Evolutionary conservation across 192 early-diverging fungal genomes (phyloP), one percentile per base, ranked within the genome.

Genomic region (Mortierella claussenii): DNA sequence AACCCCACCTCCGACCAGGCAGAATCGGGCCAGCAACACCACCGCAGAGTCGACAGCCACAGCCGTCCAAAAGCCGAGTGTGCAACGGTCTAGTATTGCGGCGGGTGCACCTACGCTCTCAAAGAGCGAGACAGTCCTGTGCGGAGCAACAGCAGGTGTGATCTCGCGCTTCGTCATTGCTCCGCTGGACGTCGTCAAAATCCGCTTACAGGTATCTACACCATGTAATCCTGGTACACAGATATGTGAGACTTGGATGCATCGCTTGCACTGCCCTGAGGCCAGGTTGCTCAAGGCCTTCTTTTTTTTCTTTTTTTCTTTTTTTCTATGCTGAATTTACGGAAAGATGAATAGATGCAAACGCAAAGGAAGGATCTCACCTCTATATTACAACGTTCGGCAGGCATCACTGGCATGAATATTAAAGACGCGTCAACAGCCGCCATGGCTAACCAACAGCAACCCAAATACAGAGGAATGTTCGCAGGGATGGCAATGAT

Each of bases 131-230:
- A 76, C 73, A 1, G 73, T 76, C 15, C 37, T 76, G 11, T 76
- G 73, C 47, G 73, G 73, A 27, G 57, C 73, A 4, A 56, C 73
- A 3, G 64, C 73, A 7, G 73, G 73, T 17, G 83, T 89, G 8
- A 66, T 87, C 32, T 86, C 86, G 21, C 88, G 97, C 12, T 89
- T 94, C 30, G 83, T 95, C 5, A 91, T 97, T 46, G 89, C 97
- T 13, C 97, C 97, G 7, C 83, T 98, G 4, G 97, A 98, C 52
- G 96, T 98, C 2, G 87, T 97, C 69, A 98, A 98, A 79, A 96
- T 96, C 53, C 85, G 93, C 26, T 83, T 93, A 37, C 92, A 90
- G 62, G 70, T 90, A 68, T 7, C 15, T 12, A n/a, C n/a, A n/a
- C n/a, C n/a, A n/a, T n/a, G n/a, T n/a, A n/a, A n/a, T n/a, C n/a